Evolutionary conservation across 2,329 filamentous ascomycete genomes (phyloP).

Genomic region (Botrytis cinerea): DNA sequence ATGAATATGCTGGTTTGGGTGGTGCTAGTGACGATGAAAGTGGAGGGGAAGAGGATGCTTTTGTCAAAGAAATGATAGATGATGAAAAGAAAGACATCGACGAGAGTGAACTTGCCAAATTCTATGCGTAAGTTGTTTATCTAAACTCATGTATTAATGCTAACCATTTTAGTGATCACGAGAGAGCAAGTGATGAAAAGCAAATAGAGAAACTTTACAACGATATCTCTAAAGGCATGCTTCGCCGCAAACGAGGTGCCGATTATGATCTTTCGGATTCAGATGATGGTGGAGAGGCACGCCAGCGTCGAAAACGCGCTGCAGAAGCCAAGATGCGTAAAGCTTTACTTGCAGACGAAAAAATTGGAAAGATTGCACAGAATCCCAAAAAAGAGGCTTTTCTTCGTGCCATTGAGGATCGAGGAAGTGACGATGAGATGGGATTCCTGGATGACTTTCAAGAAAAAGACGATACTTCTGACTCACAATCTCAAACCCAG

Average conservation of each 20-base stretch:
- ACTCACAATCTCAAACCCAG: conserved; percentile 46
- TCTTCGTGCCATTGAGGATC: conserved; percentile 84
- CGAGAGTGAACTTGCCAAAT: conserved; percentile 78
- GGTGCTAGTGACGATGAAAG: conserved; percentile 86
- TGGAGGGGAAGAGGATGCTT: conserved; percentile 70
- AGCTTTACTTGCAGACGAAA: conserved; percentile 83
- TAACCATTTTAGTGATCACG: conserved; percentile 62
- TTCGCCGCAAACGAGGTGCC: conserved; percentile 79
- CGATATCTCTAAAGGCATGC: conserved; percentile 84
- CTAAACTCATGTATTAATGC: neutral
- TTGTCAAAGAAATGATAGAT: conserved; percentile 86
- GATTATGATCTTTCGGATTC: conserved; percentile 87
- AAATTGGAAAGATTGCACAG: conserved; percentile 84
- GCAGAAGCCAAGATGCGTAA: conserved; percentile 93
- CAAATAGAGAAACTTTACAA: conserved; percentile 88
- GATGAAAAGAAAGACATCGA: conserved; percentile 79
- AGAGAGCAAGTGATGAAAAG: conserved; percentile 79
- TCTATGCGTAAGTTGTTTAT: conserved; percentile 74
- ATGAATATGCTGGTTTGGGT: conserved; percentile 94
- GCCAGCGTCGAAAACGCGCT: conserved; percentile 76
- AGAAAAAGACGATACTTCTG: conserved; percentile 45
- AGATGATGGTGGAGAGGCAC: conserved; percentile 80
- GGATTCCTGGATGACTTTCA: conserved; percentile 66
- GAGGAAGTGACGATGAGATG: conserved; percentile 72
- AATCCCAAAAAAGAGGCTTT: conserved; percentile 90